These are phyloP conservation scores for Allium fistulosum DNA, from an alignment of 106 monocot species.

Conservation along the genomic window DNA sequence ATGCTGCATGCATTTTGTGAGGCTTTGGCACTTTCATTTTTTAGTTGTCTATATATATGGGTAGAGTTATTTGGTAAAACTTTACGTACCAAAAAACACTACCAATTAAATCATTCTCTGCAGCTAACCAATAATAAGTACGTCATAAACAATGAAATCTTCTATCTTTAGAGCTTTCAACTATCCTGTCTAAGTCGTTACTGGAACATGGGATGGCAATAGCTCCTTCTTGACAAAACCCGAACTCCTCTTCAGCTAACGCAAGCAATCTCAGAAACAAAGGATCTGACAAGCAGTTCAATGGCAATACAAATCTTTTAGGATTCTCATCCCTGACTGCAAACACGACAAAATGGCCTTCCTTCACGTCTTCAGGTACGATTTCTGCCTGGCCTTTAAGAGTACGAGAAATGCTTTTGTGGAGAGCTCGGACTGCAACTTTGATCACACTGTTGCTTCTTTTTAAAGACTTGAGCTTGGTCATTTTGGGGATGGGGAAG, in stretches of 20 bases:
- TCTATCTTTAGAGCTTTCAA: conserved; percentile 14
- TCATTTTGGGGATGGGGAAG: not conserved
- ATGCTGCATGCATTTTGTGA: too few relatives aligned
- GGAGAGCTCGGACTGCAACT: conserved; percentile 9
- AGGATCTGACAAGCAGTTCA: conserved; percentile 36
- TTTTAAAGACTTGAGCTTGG: conserved; percentile 4
- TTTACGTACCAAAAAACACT: too few relatives aligned
- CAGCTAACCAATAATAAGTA: too few relatives aligned
- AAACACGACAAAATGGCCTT: conserved; percentile 38
- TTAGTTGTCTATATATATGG: too few relatives aligned
- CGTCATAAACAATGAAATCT: not conserved
- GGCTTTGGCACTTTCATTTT: too few relatives aligned
- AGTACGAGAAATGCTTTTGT: conserved; percentile 10
- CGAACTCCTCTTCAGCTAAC: conserved; percentile 42
- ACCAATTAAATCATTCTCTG: too few relatives aligned
- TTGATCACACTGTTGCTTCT: conserved; percentile 12
- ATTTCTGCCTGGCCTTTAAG: not conserved
- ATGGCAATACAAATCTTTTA: conserved; percentile 26
- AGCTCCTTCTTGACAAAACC: conserved; percentile 30
- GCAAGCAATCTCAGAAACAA: conserved; percentile 27
- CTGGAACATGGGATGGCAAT: conserved; percentile 27
- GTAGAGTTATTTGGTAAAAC: too few relatives aligned
- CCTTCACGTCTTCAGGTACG: conserved; percentile 28
- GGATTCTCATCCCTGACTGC: conserved; percentile 7
- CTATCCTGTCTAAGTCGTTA: conserved; percentile 21